Base-by-base conservation (phyloP, 225 moss, liverwort and hornwort species). In the Pseudisothecium myosuroides region DNA sequence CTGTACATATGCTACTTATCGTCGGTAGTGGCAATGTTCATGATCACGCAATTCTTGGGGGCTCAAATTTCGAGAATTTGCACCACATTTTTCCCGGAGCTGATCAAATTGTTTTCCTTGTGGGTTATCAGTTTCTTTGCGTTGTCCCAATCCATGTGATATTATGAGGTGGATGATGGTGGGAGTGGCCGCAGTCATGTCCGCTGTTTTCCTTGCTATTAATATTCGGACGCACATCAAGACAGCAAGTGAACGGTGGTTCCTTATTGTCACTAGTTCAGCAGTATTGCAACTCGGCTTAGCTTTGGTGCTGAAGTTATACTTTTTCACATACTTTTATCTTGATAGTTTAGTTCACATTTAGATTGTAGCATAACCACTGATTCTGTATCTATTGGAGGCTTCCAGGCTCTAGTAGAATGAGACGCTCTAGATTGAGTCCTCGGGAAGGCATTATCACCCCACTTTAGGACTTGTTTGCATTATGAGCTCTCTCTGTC, bases 221-320 rank as follows among this genome's bases (percentile, higher is more conserved):
- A 99, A 99, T 85, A 96, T 99, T 86, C 93, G 98, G 66, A 95
- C 96, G 43, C 97, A 97, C 87, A 96, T 99, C 64, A 97, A 95
- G 93, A 97, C 98, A 80, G 98, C 96, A 87, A 99, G 98, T 89
- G 98, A 99, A 90, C 93, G 97, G 90, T 99, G 98, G 98, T 93
- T 99, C 88, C 89, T 99, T 78, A 96, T 99, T 73, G 97, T 99
- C 87, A 89, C 92, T 65, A 92, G 96, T 68, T 96, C 98, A 89
- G 96, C 97, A 55, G 89, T 89, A 66, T 79, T 99, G 90, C 98
- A 99, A 88, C 91, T 99, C 76, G 97, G 96, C 76, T 90, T 97
- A 92, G 97, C 97, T 87, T 90, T 99, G 82, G 93, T 99, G 77
- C 93, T 99, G 22, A 99, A 99, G 94, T 85, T 97, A 87, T 96